A percentile compares a stretch with the other conserved stretches of the same genome.
phyloP scores from a whole-genome alignment of 768 basidiomycete species.

The Pisolithus sp. region DNA sequence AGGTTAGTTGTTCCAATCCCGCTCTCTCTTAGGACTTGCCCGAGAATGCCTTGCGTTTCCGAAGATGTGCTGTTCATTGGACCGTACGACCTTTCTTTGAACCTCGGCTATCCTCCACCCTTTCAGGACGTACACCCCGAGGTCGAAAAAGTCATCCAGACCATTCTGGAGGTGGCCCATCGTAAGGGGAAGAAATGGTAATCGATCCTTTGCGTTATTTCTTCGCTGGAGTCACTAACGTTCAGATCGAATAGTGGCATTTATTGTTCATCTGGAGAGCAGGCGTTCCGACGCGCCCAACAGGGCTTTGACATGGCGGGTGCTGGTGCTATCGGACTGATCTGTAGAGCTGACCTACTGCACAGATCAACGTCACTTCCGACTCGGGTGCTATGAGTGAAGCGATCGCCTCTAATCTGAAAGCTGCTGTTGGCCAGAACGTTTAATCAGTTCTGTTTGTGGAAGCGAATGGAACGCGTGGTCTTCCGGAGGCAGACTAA shows the following conservation, averaged over 20 bases:
- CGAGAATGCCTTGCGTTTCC: not conserved
- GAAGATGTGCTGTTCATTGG: conserved; percentile 55
- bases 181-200: conserved; percentile 60
- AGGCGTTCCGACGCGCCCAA: conserved; percentile 36
- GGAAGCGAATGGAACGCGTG: no score
- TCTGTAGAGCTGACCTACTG: not conserved
- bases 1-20: conserved; percentile 31
- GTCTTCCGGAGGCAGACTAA: no score
- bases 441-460: conserved; percentile 6
- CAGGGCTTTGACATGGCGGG: conserved; percentile 50
- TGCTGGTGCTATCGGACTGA: conserved; percentile 4
- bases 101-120: conserved; percentile 53
- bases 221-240: not conserved
- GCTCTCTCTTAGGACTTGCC: not conserved
- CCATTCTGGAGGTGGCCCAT: conserved; percentile 45
- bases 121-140: conserved; percentile 60
- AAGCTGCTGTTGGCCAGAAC: conserved; percentile 11
- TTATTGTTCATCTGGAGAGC: conserved; percentile 40
- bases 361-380: conserved; percentile 43
- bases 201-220: not conserved
- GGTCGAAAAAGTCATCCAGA: conserved; percentile 53
- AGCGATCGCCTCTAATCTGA: conserved; percentile 18
- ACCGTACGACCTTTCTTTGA: conserved; percentile 62
- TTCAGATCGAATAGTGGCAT: conserved; percentile 33
- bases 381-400: conserved; percentile 41